phyloP scores from a whole-genome alignment of 1,139 yeast species.

The Groenewaldozyma auringiensis region DNA sequence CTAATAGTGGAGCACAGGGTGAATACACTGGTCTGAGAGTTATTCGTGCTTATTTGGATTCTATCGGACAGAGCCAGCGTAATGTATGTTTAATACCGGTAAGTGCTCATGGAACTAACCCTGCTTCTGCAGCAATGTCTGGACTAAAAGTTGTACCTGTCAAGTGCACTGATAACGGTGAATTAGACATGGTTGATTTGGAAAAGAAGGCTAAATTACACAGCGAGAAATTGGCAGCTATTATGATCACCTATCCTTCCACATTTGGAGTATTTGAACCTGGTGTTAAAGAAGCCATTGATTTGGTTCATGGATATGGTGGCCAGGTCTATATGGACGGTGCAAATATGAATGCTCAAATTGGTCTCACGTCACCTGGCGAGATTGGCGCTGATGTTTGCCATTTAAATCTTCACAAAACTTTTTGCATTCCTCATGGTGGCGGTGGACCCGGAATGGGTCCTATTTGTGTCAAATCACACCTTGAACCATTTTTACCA shows the following conservation, averaged over 20 bases:
- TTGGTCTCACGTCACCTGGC: slow-evolving; percentile 95
- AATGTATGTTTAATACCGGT: slow-evolving; percentile 92
- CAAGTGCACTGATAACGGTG: slow-evolving; percentile 78
- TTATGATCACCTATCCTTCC: slow-evolving; percentile 96
- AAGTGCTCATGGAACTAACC: slow-evolving; percentile 97
- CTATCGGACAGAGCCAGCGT: slow-evolving; percentile 65
- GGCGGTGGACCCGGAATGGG: slow-evolving; percentile 99
- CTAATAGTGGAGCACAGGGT: slow-evolving; percentile 98
- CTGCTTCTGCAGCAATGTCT: slow-evolving; percentile 97
- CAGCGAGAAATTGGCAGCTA: slow-evolving; percentile 67
- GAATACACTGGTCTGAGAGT: slow-evolving; percentile 92
- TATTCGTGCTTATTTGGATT: slow-evolving; percentile 67
- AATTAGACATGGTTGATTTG: slow-evolving; percentile 73
- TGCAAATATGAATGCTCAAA: slow-evolving; percentile 99
- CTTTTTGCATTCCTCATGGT: slow-evolving; percentile 97
- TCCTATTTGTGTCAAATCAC: slow-evolving; percentile 87
- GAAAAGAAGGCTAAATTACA: slow-evolving; percentile 65
- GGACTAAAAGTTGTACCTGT: slow-evolving; percentile 91
- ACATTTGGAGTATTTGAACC: slow-evolving; percentile 96
- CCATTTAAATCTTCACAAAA: slow-evolving; percentile 91
- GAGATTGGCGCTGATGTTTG: slow-evolving; percentile 99
- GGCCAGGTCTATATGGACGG: slow-evolving; percentile 98
- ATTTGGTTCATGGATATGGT: slow-evolving; percentile 73
- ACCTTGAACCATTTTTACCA: slow-evolving; percentile 78
- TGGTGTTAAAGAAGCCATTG: slow-evolving; percentile 76